phyloP scores from a whole-genome alignment of 2,329 filamentous ascomycete genomes.

The Penicillium nordicum region DNA sequence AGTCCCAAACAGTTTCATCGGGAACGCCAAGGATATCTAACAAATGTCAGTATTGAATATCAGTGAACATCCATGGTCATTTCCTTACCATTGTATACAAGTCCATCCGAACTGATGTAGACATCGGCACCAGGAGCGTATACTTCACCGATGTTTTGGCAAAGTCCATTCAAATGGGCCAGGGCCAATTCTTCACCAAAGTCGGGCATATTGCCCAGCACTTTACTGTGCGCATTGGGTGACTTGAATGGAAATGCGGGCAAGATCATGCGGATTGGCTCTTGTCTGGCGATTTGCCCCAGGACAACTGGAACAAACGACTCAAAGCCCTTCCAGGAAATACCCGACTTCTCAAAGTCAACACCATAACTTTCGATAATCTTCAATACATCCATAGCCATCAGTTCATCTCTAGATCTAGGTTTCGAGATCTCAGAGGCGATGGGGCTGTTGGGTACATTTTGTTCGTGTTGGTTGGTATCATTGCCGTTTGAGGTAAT shows the following conservation, averaged over 20 bases:
- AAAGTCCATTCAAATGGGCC: slow-evolving; percentile 40
- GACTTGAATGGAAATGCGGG: slow-evolving; percentile 34
- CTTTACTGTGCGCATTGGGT: slow-evolving; percentile 31
- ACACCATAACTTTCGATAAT: slow-evolving; percentile 28
- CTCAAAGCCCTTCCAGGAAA: slow-evolving; percentile 26
- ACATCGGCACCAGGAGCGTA: slow-evolving; percentile 43
- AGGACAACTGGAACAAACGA: slow-evolving; percentile 25
- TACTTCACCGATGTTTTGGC: slow-evolving; percentile 37
- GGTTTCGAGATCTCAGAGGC: not conserved
- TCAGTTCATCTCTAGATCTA: slow-evolving; percentile 4
- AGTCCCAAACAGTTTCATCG: slow-evolving; percentile 43
- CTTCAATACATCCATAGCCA: slow-evolving; percentile 20
- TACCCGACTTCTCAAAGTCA: slow-evolving; percentile 23
- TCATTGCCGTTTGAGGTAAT: slow-evolving; percentile 17
- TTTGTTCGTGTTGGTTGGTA: slow-evolving; percentile 6
- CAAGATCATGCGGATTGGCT: slow-evolving; percentile 31
- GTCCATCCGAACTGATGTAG: slow-evolving; percentile 44
- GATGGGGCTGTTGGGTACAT: slow-evolving; percentile 1
- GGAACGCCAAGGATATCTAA: slow-evolving; percentile 42
- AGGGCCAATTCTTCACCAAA: slow-evolving; percentile 45
- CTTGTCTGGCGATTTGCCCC: slow-evolving; percentile 17
- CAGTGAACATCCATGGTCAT: rapidly evolving
- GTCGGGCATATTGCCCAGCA: slow-evolving; percentile 39
- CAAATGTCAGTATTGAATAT: not conserved
- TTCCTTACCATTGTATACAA: slow-evolving; percentile 38